Evolutionary conservation across 345 rosid genomes (phyloP), one percentile per base, ranked within the genome.

Genomic region (Bretschneidera sinensis): DNA sequence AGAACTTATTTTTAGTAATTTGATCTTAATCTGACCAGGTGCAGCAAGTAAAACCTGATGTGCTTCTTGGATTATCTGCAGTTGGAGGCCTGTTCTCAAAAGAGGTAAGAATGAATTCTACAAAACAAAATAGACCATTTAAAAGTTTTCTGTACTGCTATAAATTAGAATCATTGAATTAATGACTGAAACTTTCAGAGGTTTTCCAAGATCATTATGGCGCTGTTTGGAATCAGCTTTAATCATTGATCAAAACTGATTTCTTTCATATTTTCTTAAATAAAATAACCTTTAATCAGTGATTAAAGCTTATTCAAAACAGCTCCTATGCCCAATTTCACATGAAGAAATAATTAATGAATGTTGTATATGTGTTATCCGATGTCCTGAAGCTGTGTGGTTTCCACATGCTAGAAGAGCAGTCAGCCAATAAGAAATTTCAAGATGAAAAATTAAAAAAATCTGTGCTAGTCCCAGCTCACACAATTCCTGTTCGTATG

Each of bases 61-160:
- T 94, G 74, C 97, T 94, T 71, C 97, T 94, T 73, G 99, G 99
- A 66, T 81, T 94, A 71, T 94, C 99, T 65, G 99, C 95, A n/a
- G 99, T 94, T 81, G 99, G 99, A 59, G 99, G 99, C 48, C 72
- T 90, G 70, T 90, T 94, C 69, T 90, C 97, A 17, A 87, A 80
- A 72, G 99, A 90, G 99, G 99, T 94, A 78, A 57, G 52, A 52
- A 49, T 69, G 18, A 63, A 43, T 16, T 43, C 22, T 43, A 48
- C 4, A 19, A 17, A 48, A 2, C 52, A 14, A 48, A 20, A 49
- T 43, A 51, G 43, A 33, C 51, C 0, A 5, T 7, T 16, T 17
- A 61, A 24, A 49, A 60, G 17, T 56, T 55, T 55, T 31, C 52
- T 48, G 39, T 51, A 21, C 48, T 57, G 52, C 60, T 24, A 48